A percentile compares a stretch with the other conserved stretches of the same genome.
These are phyloP conservation scores for Dictyophora rubrovolvata DNA, from an alignment of 768 basidiomycete genomes.

Conservation along the genomic window DNA sequence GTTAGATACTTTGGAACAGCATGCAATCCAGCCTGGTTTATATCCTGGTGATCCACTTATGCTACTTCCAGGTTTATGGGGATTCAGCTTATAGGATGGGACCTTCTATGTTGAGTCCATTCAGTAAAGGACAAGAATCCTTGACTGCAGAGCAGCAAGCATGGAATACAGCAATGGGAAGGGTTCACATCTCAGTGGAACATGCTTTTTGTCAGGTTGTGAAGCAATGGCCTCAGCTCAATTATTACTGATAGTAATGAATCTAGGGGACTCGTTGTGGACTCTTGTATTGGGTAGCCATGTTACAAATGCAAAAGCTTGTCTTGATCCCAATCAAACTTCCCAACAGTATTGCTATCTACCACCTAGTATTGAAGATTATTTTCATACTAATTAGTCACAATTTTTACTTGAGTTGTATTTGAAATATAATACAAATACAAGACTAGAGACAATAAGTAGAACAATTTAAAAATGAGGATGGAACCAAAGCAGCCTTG, in stretches of 20 bases:
- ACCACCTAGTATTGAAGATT: slow-evolving; percentile 14
- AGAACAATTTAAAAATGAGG: too few relatives aligned
- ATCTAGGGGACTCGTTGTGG: slow-evolving; percentile 17
- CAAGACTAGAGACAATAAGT: too few relatives aligned
- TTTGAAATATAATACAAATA: too few relatives aligned
- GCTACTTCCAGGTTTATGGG: slow-evolving; percentile 15
- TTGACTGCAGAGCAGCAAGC: slow-evolving; percentile 11
- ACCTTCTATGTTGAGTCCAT: slow-evolving; percentile 15
- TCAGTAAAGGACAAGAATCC: slow-evolving; percentile 1
- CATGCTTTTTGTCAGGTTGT: slow-evolving; percentile 19
- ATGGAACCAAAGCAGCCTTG: too few relatives aligned
- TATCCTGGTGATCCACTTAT: slow-evolving; percentile 2
- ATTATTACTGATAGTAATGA: slow-evolving; percentile 15
- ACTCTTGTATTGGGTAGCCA: slow-evolving; percentile 18
- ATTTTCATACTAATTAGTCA: slow-evolving; percentile 20
- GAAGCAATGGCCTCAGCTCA: slow-evolving; percentile 18
- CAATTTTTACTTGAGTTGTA: too few relatives aligned
- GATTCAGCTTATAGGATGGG: slow-evolving; percentile 20
- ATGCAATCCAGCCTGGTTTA: slow-evolving; percentile 7
- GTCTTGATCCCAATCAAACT: slow-evolving; percentile 28
- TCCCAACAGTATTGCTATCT: slow-evolving; percentile 16
- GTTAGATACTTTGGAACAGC: not conserved
- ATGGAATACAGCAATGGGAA: slow-evolving; percentile 20
- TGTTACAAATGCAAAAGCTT: slow-evolving; percentile 34
- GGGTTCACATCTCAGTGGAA: slow-evolving; percentile 20